Evolutionary conservation across 306 rosid species (phyloP), one percentile per base, ranked within the genome.

Genomic region (Medicago arabica): DNA sequence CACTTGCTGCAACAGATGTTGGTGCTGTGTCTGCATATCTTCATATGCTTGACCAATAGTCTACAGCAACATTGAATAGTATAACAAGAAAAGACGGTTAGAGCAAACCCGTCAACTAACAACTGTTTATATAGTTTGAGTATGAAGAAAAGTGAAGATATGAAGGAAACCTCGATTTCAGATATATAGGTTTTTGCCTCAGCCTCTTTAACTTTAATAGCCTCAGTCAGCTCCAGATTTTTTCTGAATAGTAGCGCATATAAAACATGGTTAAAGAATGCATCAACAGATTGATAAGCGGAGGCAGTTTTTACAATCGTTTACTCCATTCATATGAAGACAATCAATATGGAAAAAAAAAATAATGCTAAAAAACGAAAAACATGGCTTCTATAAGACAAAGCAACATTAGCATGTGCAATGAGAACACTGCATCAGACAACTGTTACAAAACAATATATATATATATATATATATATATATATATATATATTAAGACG

Each of bases 11-110:
- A 90, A 75, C 77, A 95, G 86, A 85, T 92, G 91, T 81, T 92
- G 97, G 78, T 92, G 87, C 87, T 95, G 99, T 15, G 91, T 92
- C 90, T 92, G 99, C 99, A 95, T 95, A 86, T 95, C 99, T 85
- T 95, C 99, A 68, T 95, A 95, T 68, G 99, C 99, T 86, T 95
- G 97, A 78, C 99, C 93, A 80, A 95, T 90, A 73, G 97, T 95
- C 99, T 95, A 77, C 74, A 84, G 31, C 81, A 82, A 60, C 13
- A 65, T 74, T 69, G 66, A 69, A 62, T 74, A 34, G 72, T 79
- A 43, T 23, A 25, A 70, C 34, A 59, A 49, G 12, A 78, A 63
- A 55, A 19, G 44, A 16, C 43, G 23, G 58, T 13, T 9, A 50
- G 39, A 63, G 23, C 78, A 67, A 44, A 28, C 7, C 9, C 16